Evolutionary conservation across 495 filamentous ascomycete species (phyloP), one percentile per base, ranked within the genome.

Genomic region (Neurospora hispaniola): DNA sequence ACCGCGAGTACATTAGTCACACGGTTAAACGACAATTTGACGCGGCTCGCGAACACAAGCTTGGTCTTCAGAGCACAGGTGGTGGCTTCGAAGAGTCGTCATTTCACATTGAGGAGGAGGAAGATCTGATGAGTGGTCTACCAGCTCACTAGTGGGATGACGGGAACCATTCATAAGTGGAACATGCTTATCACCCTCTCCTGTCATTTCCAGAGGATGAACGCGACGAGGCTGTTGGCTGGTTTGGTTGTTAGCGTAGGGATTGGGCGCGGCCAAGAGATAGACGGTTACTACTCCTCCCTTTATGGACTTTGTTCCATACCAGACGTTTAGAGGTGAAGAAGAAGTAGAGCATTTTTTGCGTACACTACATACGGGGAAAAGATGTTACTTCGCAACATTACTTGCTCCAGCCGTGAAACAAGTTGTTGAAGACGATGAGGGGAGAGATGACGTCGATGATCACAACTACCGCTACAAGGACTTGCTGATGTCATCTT

Each of bases 1-100:
- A 82, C 75, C 86, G 87, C 74, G 90, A 92, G 42, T 90, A 90
- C 76, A 76, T 91, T 35, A 82, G 84, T 20, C 82, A 81, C 59
- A 14, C 85, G 46, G 79, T 84, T 23, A 86, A 81, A 74, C 82
- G 84, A 70, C 83, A 84, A 70, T 18, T 66, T 66, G 54, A 66
- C 7, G 54, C 54, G 27, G 54, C 54, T 66, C 54, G 54, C 54
- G 54, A 66, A 18, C 54, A 66, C 23, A 66, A 66, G 54, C 54
- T 66, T 5, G 54, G 54, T 66, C 23, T 66, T 14, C 54, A 66
- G 54, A 66, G 23, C 6, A 27, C 14, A 18, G 54, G 54, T 10
- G 54, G 54, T 14, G 54, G 54, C 12, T 66, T 66, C 16, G 54
- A 66, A 18, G 54, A 66, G 54, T 66, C 54, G 54, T 16, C 54